Conservation (phyloP, 345 rosid species). For the Brassica nigra region DNA sequence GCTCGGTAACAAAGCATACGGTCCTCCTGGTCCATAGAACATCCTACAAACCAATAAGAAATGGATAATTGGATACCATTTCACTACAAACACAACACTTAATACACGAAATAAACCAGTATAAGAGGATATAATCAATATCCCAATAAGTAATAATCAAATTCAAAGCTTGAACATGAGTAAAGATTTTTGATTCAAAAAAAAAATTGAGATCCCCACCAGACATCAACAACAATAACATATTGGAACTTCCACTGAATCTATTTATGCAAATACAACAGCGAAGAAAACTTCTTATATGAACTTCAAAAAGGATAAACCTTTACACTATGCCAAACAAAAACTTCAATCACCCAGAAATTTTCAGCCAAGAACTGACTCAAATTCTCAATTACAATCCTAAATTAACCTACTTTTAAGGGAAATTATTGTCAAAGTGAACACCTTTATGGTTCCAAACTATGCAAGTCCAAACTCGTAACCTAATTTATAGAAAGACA, state of each 20-base stretch:
- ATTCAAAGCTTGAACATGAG: not conserved
- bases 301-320: too few species aligned
- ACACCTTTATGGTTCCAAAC: not conserved
- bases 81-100: too few species aligned
- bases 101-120: not conserved
- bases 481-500: slow-evolving; percentile 16
- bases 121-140: not conserved
- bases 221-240: not conserved
- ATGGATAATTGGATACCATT: too few species aligned
- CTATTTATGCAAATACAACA: too few species aligned
- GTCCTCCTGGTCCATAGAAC: slow-evolving; percentile 91
- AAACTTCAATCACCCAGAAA: not conserved
- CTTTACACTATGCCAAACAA: not conserved
- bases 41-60: too few species aligned
- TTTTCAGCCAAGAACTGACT: not conserved
- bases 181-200: not conserved
- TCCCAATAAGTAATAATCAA: not conserved
- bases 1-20: slow-evolving; percentile 96
- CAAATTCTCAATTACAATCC: not conserved
- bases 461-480: not conserved
- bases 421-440: not conserved
- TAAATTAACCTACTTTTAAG: not conserved
- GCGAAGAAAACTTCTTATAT: too few species aligned
- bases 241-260: too few species aligned
- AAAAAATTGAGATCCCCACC: not conserved